Evolutionary conservation across 306 rosid genomes (phyloP).

Genomic region (Vigna mungo): DNA sequence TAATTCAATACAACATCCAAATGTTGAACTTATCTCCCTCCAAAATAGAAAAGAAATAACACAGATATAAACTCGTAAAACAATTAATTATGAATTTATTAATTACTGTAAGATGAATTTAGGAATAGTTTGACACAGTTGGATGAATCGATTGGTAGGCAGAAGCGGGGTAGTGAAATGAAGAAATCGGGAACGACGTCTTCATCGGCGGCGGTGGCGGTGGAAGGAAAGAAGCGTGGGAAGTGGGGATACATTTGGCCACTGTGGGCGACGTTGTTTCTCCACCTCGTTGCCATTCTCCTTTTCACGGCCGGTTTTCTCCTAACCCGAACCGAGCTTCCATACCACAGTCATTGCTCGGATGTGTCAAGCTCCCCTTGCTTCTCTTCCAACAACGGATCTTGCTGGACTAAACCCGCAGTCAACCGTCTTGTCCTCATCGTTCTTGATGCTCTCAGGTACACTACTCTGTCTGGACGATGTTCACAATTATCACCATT

Average conservation of each 20-base stretch:
- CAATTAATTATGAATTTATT: too few relatives aligned
- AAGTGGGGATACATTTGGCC: constrained; percentile 64
- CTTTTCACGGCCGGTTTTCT: constrained; percentile 87
- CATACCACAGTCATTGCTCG: constrained; percentile 72
- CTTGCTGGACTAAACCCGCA: constrained; percentile 82
- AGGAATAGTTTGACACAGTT: too few relatives aligned
- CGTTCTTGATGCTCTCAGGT: constrained; percentile 89
- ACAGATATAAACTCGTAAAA: too few relatives aligned
- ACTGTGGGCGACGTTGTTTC: constrained; percentile 63
- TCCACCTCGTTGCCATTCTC: constrained; percentile 68
- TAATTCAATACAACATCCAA: too few relatives aligned
- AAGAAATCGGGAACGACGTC: constrained; percentile 13
- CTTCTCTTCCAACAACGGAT: constrained; percentile 42
- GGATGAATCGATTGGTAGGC: not conserved
- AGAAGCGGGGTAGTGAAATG: not conserved
- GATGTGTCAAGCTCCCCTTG: constrained; percentile 75
- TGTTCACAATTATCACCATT: not conserved
- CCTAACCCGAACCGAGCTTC: constrained; percentile 94
- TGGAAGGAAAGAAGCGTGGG: constrained; percentile 30
- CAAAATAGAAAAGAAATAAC: too few relatives aligned
- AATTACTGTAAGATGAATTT: too few relatives aligned
- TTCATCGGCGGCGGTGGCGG: constrained; percentile 21
- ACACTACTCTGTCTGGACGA: not conserved
- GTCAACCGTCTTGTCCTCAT: constrained; percentile 66
- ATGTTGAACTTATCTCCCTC: too few relatives aligned